These are phyloP conservation scores for Murraya paniculata DNA, from an alignment of 345 rosid genomes.

Conservation along the genomic window DNA sequence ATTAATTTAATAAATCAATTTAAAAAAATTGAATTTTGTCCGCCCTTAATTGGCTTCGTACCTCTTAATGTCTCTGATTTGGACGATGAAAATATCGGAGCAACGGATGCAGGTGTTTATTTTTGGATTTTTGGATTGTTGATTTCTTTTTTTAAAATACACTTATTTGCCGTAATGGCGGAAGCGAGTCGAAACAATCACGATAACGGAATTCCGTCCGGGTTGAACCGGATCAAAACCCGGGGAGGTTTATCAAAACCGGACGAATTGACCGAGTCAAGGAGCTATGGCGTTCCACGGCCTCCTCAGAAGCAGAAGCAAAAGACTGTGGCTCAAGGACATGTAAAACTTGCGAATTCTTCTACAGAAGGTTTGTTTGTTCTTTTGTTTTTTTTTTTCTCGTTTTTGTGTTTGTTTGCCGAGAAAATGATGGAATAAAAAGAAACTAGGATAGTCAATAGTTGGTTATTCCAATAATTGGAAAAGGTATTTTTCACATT, in stretches of 20 bases:
- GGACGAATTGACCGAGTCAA: constrained; percentile 35
- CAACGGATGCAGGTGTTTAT: constrained; percentile 22
- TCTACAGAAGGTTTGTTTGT: constrained; percentile 39
- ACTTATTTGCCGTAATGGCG: constrained; percentile 28
- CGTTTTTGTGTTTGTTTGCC: neutral
- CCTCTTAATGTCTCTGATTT: neutral
- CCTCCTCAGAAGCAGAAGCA: constrained; percentile 47
- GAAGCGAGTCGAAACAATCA: constrained; percentile 33
- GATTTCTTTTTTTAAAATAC: neutral
- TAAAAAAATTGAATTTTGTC: neutral
- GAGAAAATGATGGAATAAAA: neutral
- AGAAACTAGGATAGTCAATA: neutral
- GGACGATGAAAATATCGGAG: neutral
- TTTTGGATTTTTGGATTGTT: constrained; percentile 9
- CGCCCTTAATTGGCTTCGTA: neutral
- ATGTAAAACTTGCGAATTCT: constrained; percentile 21
- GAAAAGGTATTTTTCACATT: neutral
- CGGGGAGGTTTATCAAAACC: constrained; percentile 39
- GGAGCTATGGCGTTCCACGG: constrained; percentile 27
- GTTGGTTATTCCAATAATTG: neutral
- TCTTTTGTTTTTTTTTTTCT: neutral
- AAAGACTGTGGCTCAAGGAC: constrained; percentile 35
- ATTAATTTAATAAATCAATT: too few relatives aligned
- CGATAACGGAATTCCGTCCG: constrained; percentile 53
- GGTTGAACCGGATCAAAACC: constrained; percentile 78